A percentile compares a stretch with the other conserved stretches of the same genome.
Conservation (phyloP, 306 rosid genomes). For the Dalbergia cochinchinensis region DNA sequence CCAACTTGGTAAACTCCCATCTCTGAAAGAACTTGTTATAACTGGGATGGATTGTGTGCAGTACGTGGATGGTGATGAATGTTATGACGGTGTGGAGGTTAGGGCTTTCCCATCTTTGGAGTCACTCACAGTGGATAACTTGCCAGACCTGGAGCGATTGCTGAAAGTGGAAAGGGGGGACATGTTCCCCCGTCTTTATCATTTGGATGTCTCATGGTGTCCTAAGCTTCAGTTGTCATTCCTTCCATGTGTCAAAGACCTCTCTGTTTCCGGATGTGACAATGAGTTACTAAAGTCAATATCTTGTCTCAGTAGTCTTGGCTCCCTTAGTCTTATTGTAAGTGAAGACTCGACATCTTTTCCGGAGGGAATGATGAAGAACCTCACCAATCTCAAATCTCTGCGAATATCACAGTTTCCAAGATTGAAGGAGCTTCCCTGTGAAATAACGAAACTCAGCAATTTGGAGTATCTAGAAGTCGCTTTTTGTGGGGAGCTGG, state of each 20-base stretch:
- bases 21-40: too few relatives aligned
- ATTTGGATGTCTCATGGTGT: too few relatives aligned
- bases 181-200: too few relatives aligned
- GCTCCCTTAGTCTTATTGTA: not conserved
- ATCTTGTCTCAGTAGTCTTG: not conserved
- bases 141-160: not conserved
- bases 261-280: rapidly evolving
- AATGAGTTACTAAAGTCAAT: not conserved
- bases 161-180: not conserved
- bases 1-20: too few relatives aligned
- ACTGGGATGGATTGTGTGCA: not conserved
- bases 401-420: not conserved
- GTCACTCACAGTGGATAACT: rapidly evolving
- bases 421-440: constrained; percentile 14
- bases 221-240: not conserved
- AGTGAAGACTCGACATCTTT: not conserved
- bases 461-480: not conserved
- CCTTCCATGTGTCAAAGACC: not conserved
- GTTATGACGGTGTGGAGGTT: not conserved
- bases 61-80: not conserved
- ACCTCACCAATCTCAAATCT: not conserved
- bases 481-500: not conserved
- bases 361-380: not conserved
- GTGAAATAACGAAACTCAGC: not conserved
- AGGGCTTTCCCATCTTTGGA: not conserved